Conservation (phyloP, 140 eudicot genomes). For the Senecio squalidus region DNA sequence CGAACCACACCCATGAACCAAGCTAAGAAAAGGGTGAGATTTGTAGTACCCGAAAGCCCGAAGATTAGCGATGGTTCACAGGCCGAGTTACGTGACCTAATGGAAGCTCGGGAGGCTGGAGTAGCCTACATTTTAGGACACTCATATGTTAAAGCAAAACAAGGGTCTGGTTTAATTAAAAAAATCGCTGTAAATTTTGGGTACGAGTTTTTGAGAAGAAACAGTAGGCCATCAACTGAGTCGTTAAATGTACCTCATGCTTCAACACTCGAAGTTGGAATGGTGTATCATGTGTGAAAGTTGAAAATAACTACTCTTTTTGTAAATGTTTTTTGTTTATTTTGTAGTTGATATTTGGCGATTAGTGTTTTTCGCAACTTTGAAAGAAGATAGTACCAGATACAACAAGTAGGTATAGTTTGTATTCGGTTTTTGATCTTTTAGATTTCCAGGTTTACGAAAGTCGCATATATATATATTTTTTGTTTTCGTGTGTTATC, state of each 20-base stretch:
- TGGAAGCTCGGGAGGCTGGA: conserved; percentile 84
- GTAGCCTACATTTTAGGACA: conserved; percentile 88
- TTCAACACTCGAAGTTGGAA: conserved; percentile 92
- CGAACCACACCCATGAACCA: conserved; percentile 21
- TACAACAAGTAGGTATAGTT: conserved; percentile 14
- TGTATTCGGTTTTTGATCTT: conserved; percentile 17
- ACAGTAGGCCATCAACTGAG: conserved; percentile 56
- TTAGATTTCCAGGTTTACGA: not conserved
- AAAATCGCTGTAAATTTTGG: conserved; percentile 64
- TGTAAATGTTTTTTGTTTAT: conserved; percentile 23
- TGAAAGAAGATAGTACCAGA: conserved; percentile 16
- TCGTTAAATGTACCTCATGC: conserved; percentile 80
- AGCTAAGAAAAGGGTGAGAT: conserved; percentile 71
- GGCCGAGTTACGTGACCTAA: conserved; percentile 62
- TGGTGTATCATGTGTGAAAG: conserved; percentile 73
- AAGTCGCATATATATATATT: not conserved
- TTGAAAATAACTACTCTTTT: conserved; percentile 17
- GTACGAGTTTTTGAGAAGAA: conserved; percentile 85
- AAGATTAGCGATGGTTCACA: conserved; percentile 46
- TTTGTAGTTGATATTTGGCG: conserved; percentile 17
- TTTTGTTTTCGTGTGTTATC: conserved; percentile 4
- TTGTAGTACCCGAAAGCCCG: conserved; percentile 77
- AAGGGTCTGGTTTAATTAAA: conserved; percentile 70
- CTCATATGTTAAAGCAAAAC: conserved; percentile 76
- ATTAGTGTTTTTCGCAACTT: conserved; percentile 10